These are phyloP conservation scores for Trichophyton mentagrophytes DNA, from an alignment of 2,329 filamentous ascomycete genomes.

Conservation along the genomic window DNA sequence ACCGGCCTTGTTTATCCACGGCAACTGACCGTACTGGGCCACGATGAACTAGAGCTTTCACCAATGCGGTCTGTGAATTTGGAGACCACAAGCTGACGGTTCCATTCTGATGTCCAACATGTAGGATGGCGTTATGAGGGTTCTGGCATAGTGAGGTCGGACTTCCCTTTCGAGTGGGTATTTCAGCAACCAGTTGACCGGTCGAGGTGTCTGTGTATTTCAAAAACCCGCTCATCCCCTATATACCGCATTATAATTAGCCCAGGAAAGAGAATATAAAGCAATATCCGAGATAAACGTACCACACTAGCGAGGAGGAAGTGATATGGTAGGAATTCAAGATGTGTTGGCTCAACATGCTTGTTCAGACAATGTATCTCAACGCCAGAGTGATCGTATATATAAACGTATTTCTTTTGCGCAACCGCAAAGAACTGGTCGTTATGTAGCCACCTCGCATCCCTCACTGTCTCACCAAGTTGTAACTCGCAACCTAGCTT, in stretches of 20 bases:
- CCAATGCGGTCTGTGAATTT: slow-evolving; percentile 71
- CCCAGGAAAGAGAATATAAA: background rate
- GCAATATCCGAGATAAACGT: slow-evolving; percentile 26
- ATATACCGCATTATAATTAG: slow-evolving; percentile 17
- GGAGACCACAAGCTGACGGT: slow-evolving; percentile 93
- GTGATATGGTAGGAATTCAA: slow-evolving; percentile 94
- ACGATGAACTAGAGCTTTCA: slow-evolving; percentile 79
- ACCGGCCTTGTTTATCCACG: slow-evolving; percentile 77
- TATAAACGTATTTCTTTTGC: slow-evolving; percentile 93
- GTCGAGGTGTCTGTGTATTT: slow-evolving; percentile 95
- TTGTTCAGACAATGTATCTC: slow-evolving; percentile 86
- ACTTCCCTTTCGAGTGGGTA: slow-evolving; percentile 70
- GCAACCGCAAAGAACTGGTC: slow-evolving; percentile 87
- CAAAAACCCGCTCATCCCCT: slow-evolving; percentile 66
- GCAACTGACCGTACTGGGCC: slow-evolving; percentile 78
- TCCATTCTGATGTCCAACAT: slow-evolving; percentile 89
- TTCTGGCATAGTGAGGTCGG: slow-evolving; percentile 80
- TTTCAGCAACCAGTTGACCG: slow-evolving; percentile 73
- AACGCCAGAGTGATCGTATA: slow-evolving; percentile 82
- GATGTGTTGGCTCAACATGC: slow-evolving; percentile 79
- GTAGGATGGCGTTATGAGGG: slow-evolving; percentile 79
- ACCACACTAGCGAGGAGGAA: slow-evolving; percentile 81
- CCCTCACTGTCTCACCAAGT: slow-evolving; percentile 76
- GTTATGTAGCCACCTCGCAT: slow-evolving; percentile 86
- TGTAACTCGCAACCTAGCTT: slow-evolving; percentile 87